Evolutionary conservation across 805 yeast genomes (phyloP), one percentile per base, ranked within the genome.

Genomic region (Yamadazyma akitaensis): DNA sequence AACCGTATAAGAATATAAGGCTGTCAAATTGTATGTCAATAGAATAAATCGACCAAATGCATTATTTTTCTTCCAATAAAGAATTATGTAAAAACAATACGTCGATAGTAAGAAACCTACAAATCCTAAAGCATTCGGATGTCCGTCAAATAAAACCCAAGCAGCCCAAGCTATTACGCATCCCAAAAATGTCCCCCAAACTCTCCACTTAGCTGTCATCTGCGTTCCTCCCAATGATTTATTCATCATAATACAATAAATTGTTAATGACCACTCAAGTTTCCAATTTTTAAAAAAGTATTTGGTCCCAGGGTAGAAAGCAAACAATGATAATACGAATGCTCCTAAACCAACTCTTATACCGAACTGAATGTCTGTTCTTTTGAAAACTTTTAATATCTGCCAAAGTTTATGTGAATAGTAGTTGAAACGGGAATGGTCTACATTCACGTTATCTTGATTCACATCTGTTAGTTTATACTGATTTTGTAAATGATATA

Each of bases 181-280:
- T 0, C 96, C 96, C 6, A 85, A 43, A 48, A 81, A 78, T 0
- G 96, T 88, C 0, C 96, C 96, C 21, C 83, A 50, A 46, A 88
- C 72, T 55, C 87, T 68, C 85, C 86, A 82, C 53, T 82, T 81
- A 4, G 81, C 82, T 0, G 94, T 84, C 81, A 83, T 80, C 10
- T 87, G 77, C 0, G 96, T 88, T 0, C 95, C 95, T 9, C 96
- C 96, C 5, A 87, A 67, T 0, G 91, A 84, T 56, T 86, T 86
- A 55, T 84, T 85, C 92, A 88, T 87, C 70, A 88, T 85, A 46
- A 88, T 84, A 55, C 88, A 82, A 54, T 81, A 88, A 0, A 90
- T 82, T n/a, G 85, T 86, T 33, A 88, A 64, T 0, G 89, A 82
- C 96, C 96, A 88, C 60, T 88, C 96, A 13, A 85, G 84, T 52